These are phyloP conservation scores for Berkeleyomyces basicola DNA, from an alignment of 2,329 filamentous ascomycete genomes.

Conservation along the genomic window DNA sequence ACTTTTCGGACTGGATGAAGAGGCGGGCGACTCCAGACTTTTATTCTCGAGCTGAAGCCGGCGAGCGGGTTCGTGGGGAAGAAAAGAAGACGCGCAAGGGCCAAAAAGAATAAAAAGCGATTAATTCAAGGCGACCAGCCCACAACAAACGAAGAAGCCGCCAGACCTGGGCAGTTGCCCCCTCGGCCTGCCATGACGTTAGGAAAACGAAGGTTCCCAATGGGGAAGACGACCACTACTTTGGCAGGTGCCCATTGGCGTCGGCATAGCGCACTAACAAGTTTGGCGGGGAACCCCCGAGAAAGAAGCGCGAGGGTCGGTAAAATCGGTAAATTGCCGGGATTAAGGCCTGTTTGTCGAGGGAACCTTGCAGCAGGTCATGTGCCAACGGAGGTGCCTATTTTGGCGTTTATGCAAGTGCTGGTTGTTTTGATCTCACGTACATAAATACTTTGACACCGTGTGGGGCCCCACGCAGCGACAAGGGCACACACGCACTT, in stretches of 20 bases:
- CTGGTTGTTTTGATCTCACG: background rate
- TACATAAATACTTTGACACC: background rate
- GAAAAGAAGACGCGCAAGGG: background rate
- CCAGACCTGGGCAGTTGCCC: no score
- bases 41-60: constrained; percentile 7
- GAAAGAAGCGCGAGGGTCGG: background rate
- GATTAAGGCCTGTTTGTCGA: background rate
- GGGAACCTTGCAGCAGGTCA: background rate
- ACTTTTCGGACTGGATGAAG: background rate
- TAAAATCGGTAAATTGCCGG: background rate
- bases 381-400: background rate
- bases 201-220: background rate
- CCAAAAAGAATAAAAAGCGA: background rate
- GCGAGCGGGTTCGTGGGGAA: background rate
- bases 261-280: background rate
- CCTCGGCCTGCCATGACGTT: background rate
- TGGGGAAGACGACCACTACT: background rate
- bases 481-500: background rate
- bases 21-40: constrained; percentile 9
- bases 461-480: background rate
- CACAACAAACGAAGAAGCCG: no score
- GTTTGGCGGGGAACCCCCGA: background rate
- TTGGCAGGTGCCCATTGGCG: background rate
- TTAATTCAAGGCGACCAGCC: background rate
- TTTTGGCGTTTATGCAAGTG: background rate